Conservation (phyloP, 495 filamentous ascomycete genomes). For the Tuber umbilicatum region DNA sequence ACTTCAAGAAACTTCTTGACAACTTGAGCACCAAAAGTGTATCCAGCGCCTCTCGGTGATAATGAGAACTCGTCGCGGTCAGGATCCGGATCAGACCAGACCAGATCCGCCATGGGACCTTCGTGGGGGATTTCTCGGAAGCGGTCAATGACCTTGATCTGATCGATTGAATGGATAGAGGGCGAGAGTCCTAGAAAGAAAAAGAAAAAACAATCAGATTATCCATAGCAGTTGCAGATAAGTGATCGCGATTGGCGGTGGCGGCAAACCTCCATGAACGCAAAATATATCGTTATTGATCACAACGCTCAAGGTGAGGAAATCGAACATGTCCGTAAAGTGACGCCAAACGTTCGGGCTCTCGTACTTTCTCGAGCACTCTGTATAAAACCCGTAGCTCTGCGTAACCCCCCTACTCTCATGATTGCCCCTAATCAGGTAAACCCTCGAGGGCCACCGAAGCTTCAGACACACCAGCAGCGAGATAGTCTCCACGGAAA, state of each 20-base stretch:
- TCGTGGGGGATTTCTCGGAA: conserved; percentile 98
- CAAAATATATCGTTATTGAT: conserved; percentile 99
- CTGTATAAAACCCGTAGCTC: conserved; percentile 98
- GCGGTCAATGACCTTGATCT: conserved; percentile 98
- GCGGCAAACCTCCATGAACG: conserved; percentile 69
- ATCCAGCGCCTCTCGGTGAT: conserved; percentile 86
- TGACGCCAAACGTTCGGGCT: conserved; percentile 99
- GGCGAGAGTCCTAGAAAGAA: conserved; percentile 65
- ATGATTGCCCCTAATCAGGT: conserved; percentile 93
- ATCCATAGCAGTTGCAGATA: neutral
- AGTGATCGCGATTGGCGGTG: neutral
- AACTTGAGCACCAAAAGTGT: conserved; percentile 94
- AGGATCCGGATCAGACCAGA: conserved; percentile 95
- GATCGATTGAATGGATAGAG: conserved; percentile 95
- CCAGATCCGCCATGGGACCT: conserved; percentile 97
- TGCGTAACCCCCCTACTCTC: conserved; percentile 96
- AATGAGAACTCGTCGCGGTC: conserved; percentile 95
- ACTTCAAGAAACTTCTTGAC: conserved; percentile 96
- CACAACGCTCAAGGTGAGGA: conserved; percentile 88
- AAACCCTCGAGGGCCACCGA: conserved; percentile 83
- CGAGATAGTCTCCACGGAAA: conserved; percentile 95
- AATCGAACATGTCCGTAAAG: conserved; percentile 99
- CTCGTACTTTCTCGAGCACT: conserved; percentile 94
- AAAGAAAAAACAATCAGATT: conserved; percentile 9
- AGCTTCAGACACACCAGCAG: conserved; percentile 91